Percentiles rank a stretch among this genome's conserved stretches.
phyloP scores from a whole-genome alignment of 2,329 filamentous ascomycete genomes.

The Penicillium sp. region DNA sequence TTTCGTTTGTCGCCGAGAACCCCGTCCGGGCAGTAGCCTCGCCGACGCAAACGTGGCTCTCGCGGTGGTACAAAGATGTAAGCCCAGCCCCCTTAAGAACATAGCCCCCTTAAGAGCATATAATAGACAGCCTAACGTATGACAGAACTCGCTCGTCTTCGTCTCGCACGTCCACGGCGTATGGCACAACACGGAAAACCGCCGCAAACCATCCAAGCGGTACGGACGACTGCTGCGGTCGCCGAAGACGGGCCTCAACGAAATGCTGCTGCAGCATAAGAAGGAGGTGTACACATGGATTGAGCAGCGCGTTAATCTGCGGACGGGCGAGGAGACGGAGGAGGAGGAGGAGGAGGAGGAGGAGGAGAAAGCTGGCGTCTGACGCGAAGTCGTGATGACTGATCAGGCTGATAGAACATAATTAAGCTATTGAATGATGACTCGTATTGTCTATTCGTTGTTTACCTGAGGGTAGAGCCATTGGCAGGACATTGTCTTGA shows the following conservation, averaged over 20 bases:
- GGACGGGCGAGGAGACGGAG: slow-evolving; percentile 22
- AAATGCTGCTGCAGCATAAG: slow-evolving; percentile 55
- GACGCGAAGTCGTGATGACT: too few species aligned
- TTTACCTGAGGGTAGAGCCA: too few species aligned
- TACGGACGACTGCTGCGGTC: slow-evolving; percentile 54
- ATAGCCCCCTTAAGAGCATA: too few species aligned
- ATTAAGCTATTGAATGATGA: too few species aligned
- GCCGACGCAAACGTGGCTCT: slow-evolving; percentile 63
- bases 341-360: slow-evolving; percentile 11
- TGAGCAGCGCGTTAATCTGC: slow-evolving; percentile 29
- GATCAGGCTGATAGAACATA: too few species aligned
- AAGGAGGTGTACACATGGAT: slow-evolving; percentile 49
- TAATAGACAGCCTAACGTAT: too few species aligned
- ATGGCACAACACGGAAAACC: slow-evolving; percentile 64
- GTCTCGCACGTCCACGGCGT: slow-evolving; percentile 71
- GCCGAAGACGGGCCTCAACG: slow-evolving; percentile 44
- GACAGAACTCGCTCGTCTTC: slow-evolving; percentile 68
- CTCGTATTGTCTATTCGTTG: too few species aligned
- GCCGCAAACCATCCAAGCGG: slow-evolving; percentile 52
- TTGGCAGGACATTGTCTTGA: too few species aligned
- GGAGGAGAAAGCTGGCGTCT: not conserved
- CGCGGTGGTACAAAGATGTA: slow-evolving; percentile 74
- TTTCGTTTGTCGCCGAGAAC: slow-evolving; percentile 76
- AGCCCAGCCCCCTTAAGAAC: slow-evolving; percentile 20
- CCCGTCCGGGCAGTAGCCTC: slow-evolving; percentile 76